Evolutionary conservation across 768 basidiomycete genomes (phyloP).

Genomic region (Auricularia sp.): DNA sequence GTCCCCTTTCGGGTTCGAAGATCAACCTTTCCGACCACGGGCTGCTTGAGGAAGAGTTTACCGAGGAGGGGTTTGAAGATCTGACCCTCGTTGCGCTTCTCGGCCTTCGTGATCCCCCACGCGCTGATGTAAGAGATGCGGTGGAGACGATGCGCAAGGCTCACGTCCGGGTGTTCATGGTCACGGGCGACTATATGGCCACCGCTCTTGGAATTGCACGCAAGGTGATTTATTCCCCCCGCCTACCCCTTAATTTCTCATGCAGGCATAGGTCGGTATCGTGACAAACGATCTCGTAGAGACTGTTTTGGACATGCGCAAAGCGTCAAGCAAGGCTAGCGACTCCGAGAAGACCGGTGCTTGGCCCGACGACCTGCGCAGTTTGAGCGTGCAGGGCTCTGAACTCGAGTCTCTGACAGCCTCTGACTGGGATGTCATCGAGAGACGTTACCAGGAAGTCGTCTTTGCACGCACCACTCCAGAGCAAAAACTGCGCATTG

Average conservation of each 20-base stretch:
- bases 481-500: conserved; percentile 48
- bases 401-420: conserved; percentile 28
- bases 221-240: conserved; percentile 5
- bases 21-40: conserved; percentile 16
- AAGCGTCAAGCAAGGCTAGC: conserved; percentile 9
- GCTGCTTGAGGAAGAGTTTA: conserved; percentile 27
- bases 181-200: conserved; percentile 23
- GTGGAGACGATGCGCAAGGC: conserved; percentile 14
- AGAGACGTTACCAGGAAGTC: conserved; percentile 31
- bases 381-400: conserved; percentile 36
- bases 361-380: conserved; percentile 13
- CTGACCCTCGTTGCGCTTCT: conserved; percentile 48
- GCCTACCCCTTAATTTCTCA: too few relatives aligned
- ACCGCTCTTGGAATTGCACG: conserved; percentile 28
- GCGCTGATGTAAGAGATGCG: conserved; percentile 20
- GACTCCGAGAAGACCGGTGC: conserved; percentile 2
- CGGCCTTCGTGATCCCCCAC: conserved; percentile 47
- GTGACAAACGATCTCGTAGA: conserved; percentile 30
- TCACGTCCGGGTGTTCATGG: conserved; percentile 28
- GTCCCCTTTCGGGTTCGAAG: conserved; percentile 17
- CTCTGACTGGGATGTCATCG: conserved; percentile 30
- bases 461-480: conserved; percentile 48
- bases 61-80: conserved; percentile 32
- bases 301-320: conserved; percentile 21
- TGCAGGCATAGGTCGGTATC: conserved; percentile 27